Percentiles rank a stretch among this genome's conserved stretches.
phyloP scores from a whole-genome alignment of 768 basidiomycete genomes.

The Suillus americanus region DNA sequence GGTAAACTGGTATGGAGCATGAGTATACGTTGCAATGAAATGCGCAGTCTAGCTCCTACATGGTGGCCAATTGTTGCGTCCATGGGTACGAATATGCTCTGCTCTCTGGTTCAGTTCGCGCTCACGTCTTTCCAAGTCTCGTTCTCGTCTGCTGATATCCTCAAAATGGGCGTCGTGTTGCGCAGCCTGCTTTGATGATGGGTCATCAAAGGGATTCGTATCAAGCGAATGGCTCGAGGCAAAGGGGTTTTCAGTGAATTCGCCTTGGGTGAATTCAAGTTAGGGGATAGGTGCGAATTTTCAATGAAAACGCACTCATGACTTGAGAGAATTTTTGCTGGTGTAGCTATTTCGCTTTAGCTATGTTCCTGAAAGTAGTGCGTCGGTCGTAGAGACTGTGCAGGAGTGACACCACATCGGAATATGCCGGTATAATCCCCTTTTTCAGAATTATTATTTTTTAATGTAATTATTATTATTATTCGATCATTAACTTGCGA shows the following conservation, averaged over 20 bases:
- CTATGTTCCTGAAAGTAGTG: not conserved
- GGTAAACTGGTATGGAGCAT: slow-evolving; percentile 64
- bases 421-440: not conserved
- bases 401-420: not conserved
- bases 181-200: slow-evolving; percentile 41
- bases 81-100: slow-evolving; percentile 69
- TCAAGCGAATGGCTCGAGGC: slow-evolving; percentile 84
- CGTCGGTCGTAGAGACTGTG: not conserved
- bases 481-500: not conserved
- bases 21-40: slow-evolving; percentile 20
- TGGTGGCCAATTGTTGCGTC: slow-evolving; percentile 92
- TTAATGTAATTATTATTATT: not conserved
- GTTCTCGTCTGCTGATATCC: slow-evolving; percentile 75
- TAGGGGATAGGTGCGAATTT: not conserved
- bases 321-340: slow-evolving; percentile 7
- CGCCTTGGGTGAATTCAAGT: slow-evolving; percentile 19
- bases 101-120: slow-evolving; percentile 67
- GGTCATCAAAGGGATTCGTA: slow-evolving; percentile 90
- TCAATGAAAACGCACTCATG: slow-evolving; percentile 23
- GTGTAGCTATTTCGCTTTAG: not conserved
- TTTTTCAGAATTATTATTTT: not conserved
- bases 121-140: slow-evolving; percentile 79
- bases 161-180: slow-evolving; percentile 48
- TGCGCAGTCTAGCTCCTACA: slow-evolving; percentile 48
- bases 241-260: slow-evolving; percentile 71